Evolutionary conservation across 139 green algal genomes (phyloP).

Genomic region (Deuterostichococcus epilithicus): DNA sequence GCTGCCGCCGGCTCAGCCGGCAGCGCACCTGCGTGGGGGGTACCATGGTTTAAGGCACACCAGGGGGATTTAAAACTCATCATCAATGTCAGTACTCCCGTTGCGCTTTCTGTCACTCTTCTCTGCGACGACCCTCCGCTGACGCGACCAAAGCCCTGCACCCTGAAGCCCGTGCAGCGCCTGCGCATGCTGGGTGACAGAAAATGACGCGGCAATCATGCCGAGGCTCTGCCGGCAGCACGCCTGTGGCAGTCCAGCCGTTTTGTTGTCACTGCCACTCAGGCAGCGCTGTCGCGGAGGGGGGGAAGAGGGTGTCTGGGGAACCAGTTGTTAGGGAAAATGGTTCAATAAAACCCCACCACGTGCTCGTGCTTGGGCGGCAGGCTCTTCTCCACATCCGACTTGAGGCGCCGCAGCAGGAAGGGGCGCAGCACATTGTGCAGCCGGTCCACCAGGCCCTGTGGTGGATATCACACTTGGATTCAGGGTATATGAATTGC

Average conservation of each 20-base stretch:
- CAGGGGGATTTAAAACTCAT: neutral
- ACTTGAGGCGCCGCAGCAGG: conserved; percentile 84
- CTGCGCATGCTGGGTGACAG: no score
- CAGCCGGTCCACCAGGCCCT: conserved; percentile 85
- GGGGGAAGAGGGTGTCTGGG: conserved; percentile 15
- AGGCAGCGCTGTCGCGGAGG: no score
- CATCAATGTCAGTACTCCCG: neutral
- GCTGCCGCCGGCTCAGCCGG: conserved; percentile 66
- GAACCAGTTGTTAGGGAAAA: neutral
- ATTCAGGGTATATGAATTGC: no score
- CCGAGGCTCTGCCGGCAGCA: no score
- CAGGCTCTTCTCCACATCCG: conserved; percentile 94
- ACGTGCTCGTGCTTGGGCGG: conserved; percentile 95
- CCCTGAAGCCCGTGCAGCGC: no score
- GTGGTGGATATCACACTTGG: no score
- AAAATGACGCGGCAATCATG: no score
- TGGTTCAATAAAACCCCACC: conserved; percentile 48
- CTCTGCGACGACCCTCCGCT: no score
- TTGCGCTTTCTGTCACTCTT: no score
- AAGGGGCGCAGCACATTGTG: conserved; percentile 96
- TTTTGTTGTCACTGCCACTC: no score
- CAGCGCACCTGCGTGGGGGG: conserved; percentile 16
- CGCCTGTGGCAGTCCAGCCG: no score
- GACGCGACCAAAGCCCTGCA: no score
- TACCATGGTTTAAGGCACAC: neutral